These are phyloP conservation scores for Barnettozyma populi DNA, from an alignment of 805 yeast species.

Conservation along the genomic window DNA sequence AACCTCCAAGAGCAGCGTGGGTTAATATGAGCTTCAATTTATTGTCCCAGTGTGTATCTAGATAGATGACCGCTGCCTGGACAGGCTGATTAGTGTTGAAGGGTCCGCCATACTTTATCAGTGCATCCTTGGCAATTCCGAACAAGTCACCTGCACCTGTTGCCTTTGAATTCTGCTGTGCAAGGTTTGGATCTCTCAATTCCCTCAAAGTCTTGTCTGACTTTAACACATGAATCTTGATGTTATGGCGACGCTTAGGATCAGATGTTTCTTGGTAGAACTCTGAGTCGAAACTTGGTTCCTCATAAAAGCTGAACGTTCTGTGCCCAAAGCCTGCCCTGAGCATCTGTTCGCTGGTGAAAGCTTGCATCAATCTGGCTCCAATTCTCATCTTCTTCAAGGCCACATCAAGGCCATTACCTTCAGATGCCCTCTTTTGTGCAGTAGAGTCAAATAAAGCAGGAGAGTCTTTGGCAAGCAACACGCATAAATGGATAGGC, in stretches of 20 bases:
- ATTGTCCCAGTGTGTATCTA: conserved; percentile 83
- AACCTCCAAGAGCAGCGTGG: conserved; percentile 96
- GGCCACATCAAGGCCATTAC: conserved; percentile 65
- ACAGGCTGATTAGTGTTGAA: conserved; percentile 40
- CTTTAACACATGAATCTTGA: conserved; percentile 74
- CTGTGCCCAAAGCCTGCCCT: conserved; percentile 73
- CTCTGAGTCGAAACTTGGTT: conserved; percentile 47
- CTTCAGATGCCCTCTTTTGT: conserved; percentile 44
- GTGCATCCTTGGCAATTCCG: conserved; percentile 72
- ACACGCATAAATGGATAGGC: conserved; percentile 74
- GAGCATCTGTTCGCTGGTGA: conserved; percentile 84
- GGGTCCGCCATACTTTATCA: conserved; percentile 51
- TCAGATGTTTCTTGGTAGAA: conserved; percentile 36
- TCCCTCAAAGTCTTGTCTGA: conserved; percentile 64
- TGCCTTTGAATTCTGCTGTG: conserved; percentile 82
- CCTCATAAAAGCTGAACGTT: conserved; percentile 71
- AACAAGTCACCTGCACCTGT: conserved; percentile 70
- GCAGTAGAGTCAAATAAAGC: conserved; percentile 65
- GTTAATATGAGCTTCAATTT: conserved; percentile 54
- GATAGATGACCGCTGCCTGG: conserved; percentile 78
- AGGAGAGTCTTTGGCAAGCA: conserved; percentile 74
- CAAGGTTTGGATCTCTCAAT: conserved; percentile 69
- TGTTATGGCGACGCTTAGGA: conserved; percentile 42
- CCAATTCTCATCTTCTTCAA: conserved; percentile 71
- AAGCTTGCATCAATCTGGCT: conserved; percentile 86